A percentile compares a stretch with the other conserved stretches of the same genome.
Evolutionary conservation across 371 early-diverging fungal genomes (phyloP).

Genomic region (Mucor plumbeus): DNA sequence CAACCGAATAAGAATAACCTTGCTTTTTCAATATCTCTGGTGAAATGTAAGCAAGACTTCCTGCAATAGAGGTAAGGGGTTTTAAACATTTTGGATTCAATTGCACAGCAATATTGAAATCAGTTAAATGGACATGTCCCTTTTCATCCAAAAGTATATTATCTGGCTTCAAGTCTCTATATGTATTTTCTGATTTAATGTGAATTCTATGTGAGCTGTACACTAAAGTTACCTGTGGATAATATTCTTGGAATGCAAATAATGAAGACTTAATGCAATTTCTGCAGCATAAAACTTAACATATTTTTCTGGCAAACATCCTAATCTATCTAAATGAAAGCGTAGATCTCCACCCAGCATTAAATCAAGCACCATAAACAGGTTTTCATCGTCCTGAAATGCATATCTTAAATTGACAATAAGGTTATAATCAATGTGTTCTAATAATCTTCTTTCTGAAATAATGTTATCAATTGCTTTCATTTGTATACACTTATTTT

Average conservation of each 20-base stretch:
- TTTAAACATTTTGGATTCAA: background rate
- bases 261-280: constrained; percentile 66
- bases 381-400: constrained; percentile 82
- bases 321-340: constrained; percentile 72
- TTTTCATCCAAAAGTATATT: constrained; percentile 20
- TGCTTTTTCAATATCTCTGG: constrained; percentile 80
- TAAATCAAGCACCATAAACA: constrained; percentile 83
- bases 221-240: constrained; percentile 49
- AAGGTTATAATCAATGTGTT: constrained; percentile 54
- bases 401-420: constrained; percentile 79
- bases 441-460: constrained; percentile 60
- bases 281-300: constrained; percentile 85
- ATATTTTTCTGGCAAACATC: constrained; percentile 69
- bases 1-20: constrained; percentile 75
- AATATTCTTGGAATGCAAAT: constrained; percentile 69
- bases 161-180: constrained; percentile 85
- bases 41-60: constrained; percentile 81
- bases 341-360: constrained; percentile 92
- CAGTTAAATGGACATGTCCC: constrained; percentile 65
- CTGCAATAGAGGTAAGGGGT: constrained; percentile 73
- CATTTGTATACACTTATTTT: constrained; percentile 62
- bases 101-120: constrained; percentile 85
- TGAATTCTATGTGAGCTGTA: background rate
- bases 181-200: background rate
- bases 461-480: constrained; percentile 62